A percentile compares a stretch with the other conserved stretches of the same genome.
These are phyloP conservation scores for Coemansia sp. DNA, from an alignment of 192 early-diverging fungal species.

Conservation along the genomic window DNA sequence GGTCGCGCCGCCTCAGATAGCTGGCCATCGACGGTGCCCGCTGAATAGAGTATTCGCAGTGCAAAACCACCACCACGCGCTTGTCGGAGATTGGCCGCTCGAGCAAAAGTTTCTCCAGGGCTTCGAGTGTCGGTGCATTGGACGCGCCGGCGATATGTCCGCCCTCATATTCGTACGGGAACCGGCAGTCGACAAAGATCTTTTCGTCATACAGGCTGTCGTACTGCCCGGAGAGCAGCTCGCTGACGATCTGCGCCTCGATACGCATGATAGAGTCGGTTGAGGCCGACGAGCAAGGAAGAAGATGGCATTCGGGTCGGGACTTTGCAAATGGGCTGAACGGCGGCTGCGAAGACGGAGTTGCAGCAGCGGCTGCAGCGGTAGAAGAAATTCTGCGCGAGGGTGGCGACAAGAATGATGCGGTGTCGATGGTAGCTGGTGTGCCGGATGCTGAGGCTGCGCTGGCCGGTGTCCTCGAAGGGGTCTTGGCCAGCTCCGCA, in stretches of 20 bases:
- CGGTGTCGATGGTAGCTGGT: not conserved
- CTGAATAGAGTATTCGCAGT: conserved; percentile 85
- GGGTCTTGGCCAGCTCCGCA: not conserved
- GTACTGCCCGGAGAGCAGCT: conserved; percentile 70
- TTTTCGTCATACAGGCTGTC: conserved; percentile 59
- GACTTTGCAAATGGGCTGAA: conserved; percentile 36
- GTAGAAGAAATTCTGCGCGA: not conserved
- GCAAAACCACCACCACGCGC: conserved; percentile 70
- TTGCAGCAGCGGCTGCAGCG: not conserved
- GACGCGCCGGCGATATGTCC: conserved; percentile 76
- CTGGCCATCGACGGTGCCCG: conserved; percentile 82
- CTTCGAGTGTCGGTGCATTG: conserved; percentile 66
- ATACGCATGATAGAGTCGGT: conserved; percentile 67
- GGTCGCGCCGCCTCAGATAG: conserved; percentile 72
- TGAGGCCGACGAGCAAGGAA: conserved; percentile 56
- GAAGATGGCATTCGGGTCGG: conserved; percentile 55
- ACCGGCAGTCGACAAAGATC: conserved; percentile 81
- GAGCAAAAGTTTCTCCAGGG: conserved; percentile 64
- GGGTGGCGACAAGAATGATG: conserved; percentile 5
- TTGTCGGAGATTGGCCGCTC: conserved; percentile 43
- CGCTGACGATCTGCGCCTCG: conserved; percentile 58
- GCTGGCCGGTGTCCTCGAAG: not conserved
- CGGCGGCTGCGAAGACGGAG: not conserved
- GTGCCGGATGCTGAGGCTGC: not conserved
- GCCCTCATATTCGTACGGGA: conserved; percentile 83